Evolutionary conservation across 2,329 filamentous ascomycete genomes (phyloP).

Genomic region (Phaeosphaeriaceae sp.): DNA sequence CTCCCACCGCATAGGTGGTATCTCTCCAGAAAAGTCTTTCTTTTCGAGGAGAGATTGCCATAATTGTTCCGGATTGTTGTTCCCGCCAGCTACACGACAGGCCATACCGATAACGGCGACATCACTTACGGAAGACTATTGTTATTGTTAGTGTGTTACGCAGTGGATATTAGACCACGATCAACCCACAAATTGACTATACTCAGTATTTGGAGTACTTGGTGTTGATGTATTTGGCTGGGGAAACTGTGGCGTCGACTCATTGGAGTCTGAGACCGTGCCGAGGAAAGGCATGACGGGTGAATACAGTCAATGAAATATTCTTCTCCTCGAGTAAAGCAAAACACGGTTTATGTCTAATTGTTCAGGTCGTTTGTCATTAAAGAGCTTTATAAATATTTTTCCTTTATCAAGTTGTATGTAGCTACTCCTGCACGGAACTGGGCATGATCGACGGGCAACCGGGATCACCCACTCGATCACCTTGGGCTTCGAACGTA

Average conservation of each 20-base stretch:
- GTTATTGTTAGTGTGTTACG: neutral
- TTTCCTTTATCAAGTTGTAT: neutral
- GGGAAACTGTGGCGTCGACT: neutral
- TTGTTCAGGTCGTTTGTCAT: neutral
- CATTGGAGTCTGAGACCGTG: conserved; percentile 2
- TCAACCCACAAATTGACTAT: conserved; percentile 7
- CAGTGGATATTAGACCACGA: neutral
- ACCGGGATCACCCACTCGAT: neutral
- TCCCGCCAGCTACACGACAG: conserved; percentile 41
- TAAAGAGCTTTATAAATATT: neutral
- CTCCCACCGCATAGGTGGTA: conserved; percentile 42
- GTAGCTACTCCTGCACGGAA: neutral
- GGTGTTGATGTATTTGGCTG: conserved; percentile 2
- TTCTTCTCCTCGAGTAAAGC: neutral
- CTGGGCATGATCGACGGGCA: neutral
- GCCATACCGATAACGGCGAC: conserved; percentile 46
- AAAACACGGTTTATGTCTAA: neutral
- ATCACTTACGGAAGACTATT: conserved; percentile 10
- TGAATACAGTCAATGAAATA: neutral
- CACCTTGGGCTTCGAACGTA: neutral
- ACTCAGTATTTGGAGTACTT: conserved; percentile 9
- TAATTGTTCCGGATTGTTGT: conserved; percentile 38
- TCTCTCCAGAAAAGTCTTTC: conserved; percentile 35
- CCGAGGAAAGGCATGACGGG: conserved; percentile 5
- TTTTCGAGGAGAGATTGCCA: conserved; percentile 43